phyloP scores from a whole-genome alignment of 352 stramenopile species.

The Phytophthora quininea region DNA sequence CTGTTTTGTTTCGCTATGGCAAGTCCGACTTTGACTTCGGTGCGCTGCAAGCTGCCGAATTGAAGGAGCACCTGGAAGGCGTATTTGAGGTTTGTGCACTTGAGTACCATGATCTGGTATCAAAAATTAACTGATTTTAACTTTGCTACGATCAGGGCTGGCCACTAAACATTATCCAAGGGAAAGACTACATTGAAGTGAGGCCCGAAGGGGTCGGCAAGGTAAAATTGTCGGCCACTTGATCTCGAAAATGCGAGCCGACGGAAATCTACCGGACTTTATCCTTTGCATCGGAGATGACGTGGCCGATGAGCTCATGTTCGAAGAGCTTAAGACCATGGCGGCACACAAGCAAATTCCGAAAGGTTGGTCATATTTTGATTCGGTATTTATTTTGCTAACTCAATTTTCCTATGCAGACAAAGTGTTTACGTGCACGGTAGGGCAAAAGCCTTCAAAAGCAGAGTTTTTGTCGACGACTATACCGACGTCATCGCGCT shows the following conservation, averaged over 20 bases:
- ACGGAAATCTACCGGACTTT: conserved; percentile 93
- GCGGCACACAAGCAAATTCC: conserved; percentile 40
- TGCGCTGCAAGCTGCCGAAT: conserved; percentile 94
- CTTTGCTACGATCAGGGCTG: conserved; percentile 42
- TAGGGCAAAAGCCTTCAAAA: conserved; percentile 98
- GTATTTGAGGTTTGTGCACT: conserved; percentile 73
- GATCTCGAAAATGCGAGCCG: conserved; percentile 75
- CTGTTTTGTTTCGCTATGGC: conserved; percentile 98
- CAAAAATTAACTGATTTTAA: not conserved
- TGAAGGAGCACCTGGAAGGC: conserved; percentile 97
- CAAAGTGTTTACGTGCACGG: conserved; percentile 95
- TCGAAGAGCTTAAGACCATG: conserved; percentile 72
- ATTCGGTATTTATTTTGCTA: not conserved
- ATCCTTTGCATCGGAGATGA: conserved; percentile 98
- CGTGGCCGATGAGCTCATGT: conserved; percentile 98
- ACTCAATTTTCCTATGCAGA: conserved; percentile 42
- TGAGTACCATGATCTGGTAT: not conserved
- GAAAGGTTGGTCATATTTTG: conserved; percentile 37
- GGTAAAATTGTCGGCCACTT: conserved; percentile 94
- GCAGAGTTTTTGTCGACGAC: conserved; percentile 97
- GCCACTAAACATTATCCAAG: conserved; percentile 80
- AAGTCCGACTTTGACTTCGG: conserved; percentile 99
- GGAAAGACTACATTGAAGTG: conserved; percentile 98
- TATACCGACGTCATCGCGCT: conserved; percentile 94
- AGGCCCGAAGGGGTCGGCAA: conserved; percentile 96